Conservation (phyloP, 805 yeast species). For the Crinitomyces ghanaensis region DNA sequence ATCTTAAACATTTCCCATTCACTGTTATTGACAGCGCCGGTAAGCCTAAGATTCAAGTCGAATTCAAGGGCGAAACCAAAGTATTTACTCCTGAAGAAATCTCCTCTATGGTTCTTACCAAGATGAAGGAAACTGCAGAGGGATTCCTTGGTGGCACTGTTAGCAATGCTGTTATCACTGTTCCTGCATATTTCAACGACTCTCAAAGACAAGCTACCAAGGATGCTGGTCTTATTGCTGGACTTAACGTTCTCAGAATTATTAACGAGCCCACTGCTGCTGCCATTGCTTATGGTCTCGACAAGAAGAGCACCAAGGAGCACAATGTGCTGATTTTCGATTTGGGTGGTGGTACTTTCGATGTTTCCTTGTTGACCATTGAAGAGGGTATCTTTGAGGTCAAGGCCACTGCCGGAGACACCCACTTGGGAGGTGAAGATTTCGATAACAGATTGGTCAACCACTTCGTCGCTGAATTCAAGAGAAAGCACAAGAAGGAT, state of each 20-base stretch:
- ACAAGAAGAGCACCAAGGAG: conserved; percentile 54
- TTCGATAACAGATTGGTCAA: conserved; percentile 93
- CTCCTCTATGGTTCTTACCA: conserved; percentile 81
- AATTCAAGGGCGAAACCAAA: conserved; percentile 79
- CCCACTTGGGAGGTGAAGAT: conserved; percentile 98
- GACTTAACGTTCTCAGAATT: conserved; percentile 86
- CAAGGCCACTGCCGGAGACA: conserved; percentile 87
- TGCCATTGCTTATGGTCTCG: conserved; percentile 96
- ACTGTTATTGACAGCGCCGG: conserved; percentile 65
- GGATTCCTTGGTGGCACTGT: conserved; percentile 75
- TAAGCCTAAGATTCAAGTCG: conserved; percentile 81
- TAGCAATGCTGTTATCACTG: conserved; percentile 89
- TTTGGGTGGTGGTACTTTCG: conserved; percentile 98
- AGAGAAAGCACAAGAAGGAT: conserved; percentile 97
- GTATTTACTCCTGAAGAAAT: conserved; percentile 88
- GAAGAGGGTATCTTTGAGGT: conserved; percentile 96
- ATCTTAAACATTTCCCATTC: conserved; percentile 84
- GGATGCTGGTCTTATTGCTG: conserved; percentile 95
- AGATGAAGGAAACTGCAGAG: conserved; percentile 94
- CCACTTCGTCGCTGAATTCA: conserved; percentile 90
- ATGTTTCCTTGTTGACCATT: conserved; percentile 84
- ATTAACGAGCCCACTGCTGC: conserved; percentile 98
- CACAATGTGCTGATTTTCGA: conserved; percentile 87
- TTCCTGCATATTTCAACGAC: conserved; percentile 95
- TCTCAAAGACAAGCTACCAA: conserved; percentile 98